Base-by-base conservation (phyloP, 495 filamentous ascomycete genomes). In the Aspergillus heteromorphus region DNA sequence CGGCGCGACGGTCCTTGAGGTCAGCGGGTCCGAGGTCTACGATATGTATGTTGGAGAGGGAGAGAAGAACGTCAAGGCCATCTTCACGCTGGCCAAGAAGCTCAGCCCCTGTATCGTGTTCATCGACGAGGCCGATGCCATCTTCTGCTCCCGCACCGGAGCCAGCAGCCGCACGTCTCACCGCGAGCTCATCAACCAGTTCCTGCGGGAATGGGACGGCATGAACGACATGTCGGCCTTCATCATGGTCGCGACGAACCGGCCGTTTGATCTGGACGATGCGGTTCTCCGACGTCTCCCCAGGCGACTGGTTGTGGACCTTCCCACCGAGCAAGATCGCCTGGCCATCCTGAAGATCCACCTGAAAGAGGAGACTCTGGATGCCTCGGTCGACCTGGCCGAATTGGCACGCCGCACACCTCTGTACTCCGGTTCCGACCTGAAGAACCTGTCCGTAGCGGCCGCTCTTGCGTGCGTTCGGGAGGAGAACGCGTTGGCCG, bases 211-310 rank as follows among this genome's bases (percentile, higher is more conserved):
- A 68, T 98, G 93, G 93, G 93, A 97, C 60, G 93, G 95, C 14
- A 86, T 98, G 80, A 87, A 83, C 38, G 85, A 89, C 57, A 77
- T 84, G 43, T 87, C 86, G 6, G 90, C 92, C 2, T 97, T 98
- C 69, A 95, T 98, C 67, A 97, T 98, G 95, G 91, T 97, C 0
- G 93, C 93, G n/a, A 96, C 91, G 11, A 97, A 97, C 65, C 77
- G 92, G 13, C 92, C 92, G 0, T 96, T 96, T 54, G 92, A 97
- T 62, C 81, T 98, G 1, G 93, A 98, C 62, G 93, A 98, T 61
- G 93, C 93, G 2, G 89, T 96, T 18, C 82, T 98, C 18, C 80
- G 93, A 29, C 72, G 78, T 25, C 79, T 98, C 18, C 95, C 93
- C 6, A 75, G 93, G 19, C 79, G 90, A 51, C 76, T 98, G 13